phyloP scores from a whole-genome alignment of 768 basidiomycete genomes.

The Lanmaoa pseudosensibilis region DNA sequence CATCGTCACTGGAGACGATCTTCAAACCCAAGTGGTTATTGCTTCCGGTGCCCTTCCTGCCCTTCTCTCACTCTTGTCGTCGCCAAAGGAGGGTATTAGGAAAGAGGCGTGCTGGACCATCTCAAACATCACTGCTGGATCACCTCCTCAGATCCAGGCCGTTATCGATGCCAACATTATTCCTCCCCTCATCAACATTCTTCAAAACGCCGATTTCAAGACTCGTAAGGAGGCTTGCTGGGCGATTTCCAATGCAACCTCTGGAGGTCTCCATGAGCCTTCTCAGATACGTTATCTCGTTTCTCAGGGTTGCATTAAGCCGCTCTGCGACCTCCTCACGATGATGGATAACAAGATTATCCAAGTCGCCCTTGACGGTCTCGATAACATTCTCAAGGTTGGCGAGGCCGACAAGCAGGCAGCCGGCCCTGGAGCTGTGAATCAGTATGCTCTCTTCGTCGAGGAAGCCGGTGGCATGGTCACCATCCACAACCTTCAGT shows the following conservation, averaged over 20 bases:
- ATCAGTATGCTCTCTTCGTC: conserved; percentile 91
- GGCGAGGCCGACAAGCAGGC: conserved; percentile 92
- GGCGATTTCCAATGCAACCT: conserved; percentile 99
- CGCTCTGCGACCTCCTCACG: conserved; percentile 90
- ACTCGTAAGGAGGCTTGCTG: conserved; percentile 99
- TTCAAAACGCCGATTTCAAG: conserved; percentile 98
- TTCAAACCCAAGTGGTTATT: conserved; percentile 99
- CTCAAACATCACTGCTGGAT: conserved; percentile 97
- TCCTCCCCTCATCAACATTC: conserved; percentile 97
- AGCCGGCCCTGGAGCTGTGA: conserved; percentile 76
- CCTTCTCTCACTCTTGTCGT: conserved; percentile 87
- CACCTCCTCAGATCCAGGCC: conserved; percentile 93
- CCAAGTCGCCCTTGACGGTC: conserved; percentile 94
- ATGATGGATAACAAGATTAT: conserved; percentile 99
- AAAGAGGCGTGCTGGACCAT: conserved; percentile 99
- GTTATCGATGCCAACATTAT: conserved; percentile 98
- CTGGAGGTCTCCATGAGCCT: conserved; percentile 95
- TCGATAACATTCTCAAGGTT: conserved; percentile 97
- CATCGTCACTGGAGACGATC: conserved; percentile 98
- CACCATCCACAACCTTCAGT: conserved; percentile 97
- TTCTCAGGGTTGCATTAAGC: conserved; percentile 97
- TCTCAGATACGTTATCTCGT: conserved; percentile 98
- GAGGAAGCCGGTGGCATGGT: conserved; percentile 99
- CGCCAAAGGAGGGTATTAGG: conserved; percentile 97
- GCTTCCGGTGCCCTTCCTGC: conserved; percentile 97